Conservation (phyloP, 2,329 filamentous ascomycete species). For the Sordariomycetes sp. region DNA sequence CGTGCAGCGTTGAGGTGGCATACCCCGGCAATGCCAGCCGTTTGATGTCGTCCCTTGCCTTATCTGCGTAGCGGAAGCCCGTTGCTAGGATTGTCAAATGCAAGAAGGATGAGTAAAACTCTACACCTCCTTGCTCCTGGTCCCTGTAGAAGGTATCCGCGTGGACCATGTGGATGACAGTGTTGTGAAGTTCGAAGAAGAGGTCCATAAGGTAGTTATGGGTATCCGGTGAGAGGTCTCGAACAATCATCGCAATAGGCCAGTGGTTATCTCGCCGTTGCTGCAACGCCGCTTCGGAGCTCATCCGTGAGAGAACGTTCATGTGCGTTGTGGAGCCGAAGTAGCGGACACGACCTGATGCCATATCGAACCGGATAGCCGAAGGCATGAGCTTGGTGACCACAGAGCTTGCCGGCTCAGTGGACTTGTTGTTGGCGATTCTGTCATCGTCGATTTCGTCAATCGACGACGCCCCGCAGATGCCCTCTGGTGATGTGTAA, state of each 20-base stretch:
- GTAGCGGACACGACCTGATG: constrained; percentile 5
- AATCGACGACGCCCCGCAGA: too few species aligned
- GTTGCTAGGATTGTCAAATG: constrained; percentile 8
- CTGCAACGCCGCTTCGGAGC: background rate
- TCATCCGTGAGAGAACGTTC: constrained; percentile 4
- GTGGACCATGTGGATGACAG: constrained; percentile 9
- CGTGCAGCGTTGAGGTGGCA: constrained; percentile 8
- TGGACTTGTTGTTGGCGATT: background rate
- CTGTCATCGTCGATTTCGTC: too few species aligned
- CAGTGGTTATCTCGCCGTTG: constrained; percentile 4
- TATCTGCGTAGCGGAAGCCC: constrained; percentile 9
- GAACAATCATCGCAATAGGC: constrained; percentile 4
- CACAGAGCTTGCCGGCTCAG: constrained; percentile 1
- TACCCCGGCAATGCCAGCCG: constrained; percentile 6
- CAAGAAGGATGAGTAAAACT: constrained; percentile 9
- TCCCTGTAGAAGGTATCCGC: constrained; percentile 7
- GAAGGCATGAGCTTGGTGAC: constrained; percentile 4
- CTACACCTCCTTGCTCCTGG: constrained; percentile 4
- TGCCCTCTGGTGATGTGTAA: constrained; percentile 1
- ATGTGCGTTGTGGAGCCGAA: constrained; percentile 7
- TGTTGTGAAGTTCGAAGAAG: constrained; percentile 10
- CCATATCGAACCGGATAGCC: constrained; percentile 7
- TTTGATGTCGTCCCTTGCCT: constrained; percentile 6
- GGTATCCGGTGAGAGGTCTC: constrained; percentile 6
- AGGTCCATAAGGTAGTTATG: constrained; percentile 10